phyloP scores from a whole-genome alignment of 116 monocot genomes.

The Dioscorea cayenensis region DNA sequence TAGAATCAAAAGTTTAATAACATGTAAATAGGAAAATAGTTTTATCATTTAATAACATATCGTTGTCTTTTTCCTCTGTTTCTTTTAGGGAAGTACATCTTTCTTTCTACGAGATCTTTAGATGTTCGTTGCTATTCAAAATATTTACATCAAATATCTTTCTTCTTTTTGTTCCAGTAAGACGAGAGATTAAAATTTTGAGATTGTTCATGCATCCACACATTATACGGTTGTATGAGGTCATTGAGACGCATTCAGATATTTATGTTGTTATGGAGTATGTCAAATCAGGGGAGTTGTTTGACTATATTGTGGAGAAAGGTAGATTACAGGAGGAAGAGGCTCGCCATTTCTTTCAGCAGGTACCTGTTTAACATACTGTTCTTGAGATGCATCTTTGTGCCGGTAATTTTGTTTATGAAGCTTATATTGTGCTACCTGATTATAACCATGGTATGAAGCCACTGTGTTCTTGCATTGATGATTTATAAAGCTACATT shows the following conservation, averaged over 20 bases:
- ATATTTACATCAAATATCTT: background rate
- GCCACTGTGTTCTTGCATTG: background rate
- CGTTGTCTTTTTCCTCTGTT: background rate
- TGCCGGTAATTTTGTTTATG: background rate
- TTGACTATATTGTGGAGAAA: slow-evolving; percentile 47
- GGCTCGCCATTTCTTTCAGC: slow-evolving; percentile 43
- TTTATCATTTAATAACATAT: background rate
- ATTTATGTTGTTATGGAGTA: slow-evolving; percentile 57
- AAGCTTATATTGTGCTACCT: background rate
- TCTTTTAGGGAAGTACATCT: background rate
- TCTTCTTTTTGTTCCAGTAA: slow-evolving; percentile 22
- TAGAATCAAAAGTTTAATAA: background rate
- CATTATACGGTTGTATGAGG: slow-evolving; percentile 44
- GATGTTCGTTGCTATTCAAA: background rate
- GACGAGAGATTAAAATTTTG: slow-evolving; percentile 45
- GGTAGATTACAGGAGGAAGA: slow-evolving; percentile 48
- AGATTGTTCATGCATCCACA: slow-evolving; percentile 52
- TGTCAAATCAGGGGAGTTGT: slow-evolving; percentile 41
- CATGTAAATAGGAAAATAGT: background rate
- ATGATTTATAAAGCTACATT: background rate
- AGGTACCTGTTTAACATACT: slow-evolving; percentile 13
- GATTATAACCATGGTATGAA: background rate
- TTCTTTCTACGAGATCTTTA: background rate
- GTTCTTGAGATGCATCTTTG: background rate
- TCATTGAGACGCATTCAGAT: slow-evolving; percentile 33